These are phyloP conservation scores for Hymenoscyphus salicellus DNA, from an alignment of 2,329 filamentous ascomycete species.

Conservation along the genomic window DNA sequence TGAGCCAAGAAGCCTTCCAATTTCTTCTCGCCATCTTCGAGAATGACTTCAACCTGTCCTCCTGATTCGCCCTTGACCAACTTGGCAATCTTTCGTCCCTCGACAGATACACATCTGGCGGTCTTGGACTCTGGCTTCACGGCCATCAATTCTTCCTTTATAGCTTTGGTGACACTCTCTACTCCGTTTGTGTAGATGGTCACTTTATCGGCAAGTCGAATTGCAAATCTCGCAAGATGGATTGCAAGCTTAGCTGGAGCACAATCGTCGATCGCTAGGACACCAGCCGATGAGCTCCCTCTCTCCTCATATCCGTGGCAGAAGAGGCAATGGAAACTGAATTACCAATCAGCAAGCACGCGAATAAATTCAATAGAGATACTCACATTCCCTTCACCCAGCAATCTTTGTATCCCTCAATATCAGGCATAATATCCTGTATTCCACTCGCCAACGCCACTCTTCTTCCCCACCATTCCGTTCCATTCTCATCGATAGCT, in stretches of 20 bases:
- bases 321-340: slow-evolving; percentile 57
- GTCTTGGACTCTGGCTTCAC: slow-evolving; percentile 26
- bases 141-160: slow-evolving; percentile 3
- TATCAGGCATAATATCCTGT: slow-evolving; percentile 48
- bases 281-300: slow-evolving; percentile 44
- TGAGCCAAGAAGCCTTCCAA: slow-evolving; percentile 42
- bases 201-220: slow-evolving; percentile 42
- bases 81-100: slow-evolving; percentile 35
- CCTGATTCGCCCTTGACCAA: slow-evolving; percentile 34
- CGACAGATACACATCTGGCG: slow-evolving; percentile 34
- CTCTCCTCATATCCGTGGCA: slow-evolving; percentile 60
- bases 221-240: slow-evolving; percentile 45
- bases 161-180: slow-evolving; percentile 31
- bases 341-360: too few species aligned
- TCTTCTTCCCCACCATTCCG: slow-evolving; percentile 48
- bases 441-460: slow-evolving; percentile 55
- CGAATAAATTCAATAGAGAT: too few species aligned
- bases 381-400: slow-evolving; percentile 42
- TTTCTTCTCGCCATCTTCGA: slow-evolving; percentile 41
- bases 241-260: slow-evolving; percentile 36
- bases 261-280: slow-evolving; percentile 44
- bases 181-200: slow-evolving; percentile 53
- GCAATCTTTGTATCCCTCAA: slow-evolving; percentile 53
- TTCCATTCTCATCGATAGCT: slow-evolving; percentile 42
- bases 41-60: slow-evolving; percentile 38